A percentile compares a stretch with the other conserved stretches of the same genome.
These are phyloP conservation scores for Fusarium cicatricum DNA, from an alignment of 2,329 filamentous ascomycete genomes.

Conservation along the genomic window DNA sequence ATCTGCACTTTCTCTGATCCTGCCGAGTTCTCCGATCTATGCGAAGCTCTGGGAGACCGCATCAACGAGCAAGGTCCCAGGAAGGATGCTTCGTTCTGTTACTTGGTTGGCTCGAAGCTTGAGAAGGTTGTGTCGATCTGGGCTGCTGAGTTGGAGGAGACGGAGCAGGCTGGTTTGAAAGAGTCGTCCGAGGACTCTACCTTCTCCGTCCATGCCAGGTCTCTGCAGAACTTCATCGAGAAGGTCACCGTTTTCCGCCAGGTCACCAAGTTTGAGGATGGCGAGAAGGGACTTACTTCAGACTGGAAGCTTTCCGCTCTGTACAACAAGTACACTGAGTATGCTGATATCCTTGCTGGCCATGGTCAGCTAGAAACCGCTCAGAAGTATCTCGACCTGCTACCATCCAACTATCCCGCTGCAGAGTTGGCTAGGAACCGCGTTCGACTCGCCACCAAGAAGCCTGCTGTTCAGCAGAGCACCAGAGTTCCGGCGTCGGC, in stretches of 20 bases:
- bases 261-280: conserved; percentile 89
- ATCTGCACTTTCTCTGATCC: conserved; percentile 95
- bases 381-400: conserved; percentile 88
- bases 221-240: conserved; percentile 93
- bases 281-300: conserved; percentile 72
- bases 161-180: conserved; percentile 77
- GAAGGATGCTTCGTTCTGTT: conserved; percentile 97
- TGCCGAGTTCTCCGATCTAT: conserved; percentile 91
- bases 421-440: conserved; percentile 88
- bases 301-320: conserved; percentile 90
- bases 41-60: conserved; percentile 92
- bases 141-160: conserved; percentile 87
- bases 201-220: conserved; percentile 90
- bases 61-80: conserved; percentile 79
- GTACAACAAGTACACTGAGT: conserved; percentile 96
- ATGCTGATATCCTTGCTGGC: conserved; percentile 91
- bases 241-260: conserved; percentile 97
- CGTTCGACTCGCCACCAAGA: conserved; percentile 81
- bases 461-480: conserved; percentile 42
- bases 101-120: conserved; percentile 91
- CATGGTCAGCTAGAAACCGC: conserved; percentile 88
- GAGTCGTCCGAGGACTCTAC: conserved; percentile 76
- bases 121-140: conserved; percentile 97
- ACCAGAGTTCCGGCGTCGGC: conserved; percentile 41
- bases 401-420: conserved; percentile 83